A percentile compares a stretch with the other conserved stretches of the same genome.
phyloP scores from a whole-genome alignment of 1,284 basidiomycete genomes.

The Schizophyllum amplum region DNA sequence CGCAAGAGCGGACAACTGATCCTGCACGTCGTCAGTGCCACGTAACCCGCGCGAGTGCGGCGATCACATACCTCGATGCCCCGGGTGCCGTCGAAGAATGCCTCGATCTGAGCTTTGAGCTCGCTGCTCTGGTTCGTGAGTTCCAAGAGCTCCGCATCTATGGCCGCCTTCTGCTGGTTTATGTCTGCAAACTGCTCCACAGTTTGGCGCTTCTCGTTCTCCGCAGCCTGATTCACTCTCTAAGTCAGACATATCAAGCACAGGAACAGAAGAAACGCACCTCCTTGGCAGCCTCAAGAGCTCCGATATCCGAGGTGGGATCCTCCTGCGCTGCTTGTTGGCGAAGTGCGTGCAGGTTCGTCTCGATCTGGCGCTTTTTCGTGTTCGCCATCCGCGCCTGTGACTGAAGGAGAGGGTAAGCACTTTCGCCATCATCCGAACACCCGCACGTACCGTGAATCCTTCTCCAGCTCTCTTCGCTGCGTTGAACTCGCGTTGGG shows the following conservation, averaged over 20 bases:
- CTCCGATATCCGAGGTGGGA: conserved; percentile 7
- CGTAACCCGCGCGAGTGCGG: background rate
- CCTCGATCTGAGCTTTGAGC: conserved; percentile 28
- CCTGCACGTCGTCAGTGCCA: conserved; percentile 19
- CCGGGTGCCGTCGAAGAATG: conserved; percentile 4
- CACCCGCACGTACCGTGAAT: background rate
- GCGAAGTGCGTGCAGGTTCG: background rate
- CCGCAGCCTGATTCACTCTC: conserved; percentile 39
- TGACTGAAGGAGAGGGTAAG: background rate
- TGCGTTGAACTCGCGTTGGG: conserved; percentile 47
- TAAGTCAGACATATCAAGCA: background rate
- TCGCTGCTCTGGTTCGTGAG: conserved; percentile 34
- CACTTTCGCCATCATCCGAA: background rate
- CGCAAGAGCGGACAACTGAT: conserved; percentile 36
- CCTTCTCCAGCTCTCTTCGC: background rate
- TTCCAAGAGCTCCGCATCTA: conserved; percentile 25
- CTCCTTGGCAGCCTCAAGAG: conserved; percentile 2
- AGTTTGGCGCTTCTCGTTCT: conserved; percentile 42
- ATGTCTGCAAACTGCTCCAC: conserved; percentile 42
- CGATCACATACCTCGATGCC: conserved; percentile 32
- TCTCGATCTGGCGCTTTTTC: conserved; percentile 57
- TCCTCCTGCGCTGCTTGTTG: conserved; percentile 2
- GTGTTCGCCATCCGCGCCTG: background rate
- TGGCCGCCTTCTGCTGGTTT: conserved; percentile 28
- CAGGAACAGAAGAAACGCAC: conserved; percentile 1